Evolutionary conservation across 495 filamentous ascomycete species (phyloP).

Genomic region (Aspergillus cristatus): DNA sequence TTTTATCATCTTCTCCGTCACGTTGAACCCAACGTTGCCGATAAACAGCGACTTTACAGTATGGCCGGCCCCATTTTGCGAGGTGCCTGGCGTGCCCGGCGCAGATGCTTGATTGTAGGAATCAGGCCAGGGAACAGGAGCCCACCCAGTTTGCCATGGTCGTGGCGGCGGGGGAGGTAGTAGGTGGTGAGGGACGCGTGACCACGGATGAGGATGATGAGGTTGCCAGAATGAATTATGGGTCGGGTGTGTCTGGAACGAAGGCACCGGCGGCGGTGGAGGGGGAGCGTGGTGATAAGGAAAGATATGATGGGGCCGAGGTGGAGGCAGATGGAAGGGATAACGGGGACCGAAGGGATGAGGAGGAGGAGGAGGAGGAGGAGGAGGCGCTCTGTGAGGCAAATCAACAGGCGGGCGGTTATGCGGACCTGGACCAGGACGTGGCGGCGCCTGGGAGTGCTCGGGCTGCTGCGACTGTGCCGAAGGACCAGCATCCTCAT

Average conservation of each 20-base stretch:
- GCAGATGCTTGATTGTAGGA: background rate
- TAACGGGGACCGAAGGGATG: background rate
- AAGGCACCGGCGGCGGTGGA: slow-evolving; percentile 2
- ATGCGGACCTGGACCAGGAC: background rate
- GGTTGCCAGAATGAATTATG: slow-evolving; percentile 1
- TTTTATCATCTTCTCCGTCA: slow-evolving; percentile 59
- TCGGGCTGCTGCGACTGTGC: too few relatives aligned
- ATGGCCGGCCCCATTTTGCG: slow-evolving; percentile 17
- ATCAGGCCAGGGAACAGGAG: background rate
- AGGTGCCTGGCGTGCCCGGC: background rate
- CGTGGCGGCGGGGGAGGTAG: slow-evolving; percentile 2
- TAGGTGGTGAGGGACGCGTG: background rate
- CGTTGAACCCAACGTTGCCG: slow-evolving; percentile 83
- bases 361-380: background rate
- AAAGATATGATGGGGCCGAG: too few relatives aligned
- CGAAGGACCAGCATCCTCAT: too few relatives aligned
- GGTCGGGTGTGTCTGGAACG: slow-evolving; percentile 6
- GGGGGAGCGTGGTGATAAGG: background rate
- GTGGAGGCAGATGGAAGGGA: background rate
- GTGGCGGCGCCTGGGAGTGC: background rate
- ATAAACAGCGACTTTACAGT: slow-evolving; percentile 78
- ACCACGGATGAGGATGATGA: background rate
- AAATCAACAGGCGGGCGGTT: too few relatives aligned
- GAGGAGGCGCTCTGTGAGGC: background rate
- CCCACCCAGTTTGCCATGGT: slow-evolving; percentile 1